Evolutionary conservation across 306 rosid genomes (phyloP).

Genomic region (Dalbergia cochinchinensis): DNA sequence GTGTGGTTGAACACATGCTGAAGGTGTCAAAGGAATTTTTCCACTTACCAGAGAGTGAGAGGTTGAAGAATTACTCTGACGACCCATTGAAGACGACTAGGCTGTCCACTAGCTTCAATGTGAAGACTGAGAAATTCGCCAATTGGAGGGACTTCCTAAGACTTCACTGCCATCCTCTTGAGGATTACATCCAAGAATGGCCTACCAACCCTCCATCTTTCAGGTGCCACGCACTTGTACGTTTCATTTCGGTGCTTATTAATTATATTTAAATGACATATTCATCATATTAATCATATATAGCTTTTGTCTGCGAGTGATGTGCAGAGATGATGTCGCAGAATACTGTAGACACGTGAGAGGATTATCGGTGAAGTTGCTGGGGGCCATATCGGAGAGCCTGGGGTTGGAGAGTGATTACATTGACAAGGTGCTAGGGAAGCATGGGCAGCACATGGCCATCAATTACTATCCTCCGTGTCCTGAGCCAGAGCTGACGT

Average conservation of each 20-base stretch:
- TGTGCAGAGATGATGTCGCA: conserved; percentile 64
- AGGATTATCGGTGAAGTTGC: conserved; percentile 54
- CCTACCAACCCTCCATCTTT: conserved; percentile 77
- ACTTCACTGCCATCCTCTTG: conserved; percentile 81
- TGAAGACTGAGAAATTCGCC: conserved; percentile 67
- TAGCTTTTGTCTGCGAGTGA: too few species aligned
- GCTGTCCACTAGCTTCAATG: conserved; percentile 86
- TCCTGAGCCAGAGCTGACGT: conserved; percentile 88
- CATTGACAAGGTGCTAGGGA: conserved; percentile 61
- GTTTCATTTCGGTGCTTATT: too few species aligned
- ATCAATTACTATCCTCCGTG: conserved; percentile 86
- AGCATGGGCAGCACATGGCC: conserved; percentile 95
- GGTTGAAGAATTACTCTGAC: conserved; percentile 79
- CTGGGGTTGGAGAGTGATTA: conserved; percentile 71
- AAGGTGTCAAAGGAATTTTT: conserved; percentile 67
- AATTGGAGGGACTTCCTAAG: conserved; percentile 93
- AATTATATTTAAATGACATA: too few species aligned
- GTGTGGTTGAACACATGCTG: conserved; percentile 59
- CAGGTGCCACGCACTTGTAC: conserved; percentile 36
- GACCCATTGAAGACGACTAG: conserved; percentile 78
- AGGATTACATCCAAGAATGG: conserved; percentile 75
- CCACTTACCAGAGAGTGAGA: conserved; percentile 69
- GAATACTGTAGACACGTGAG: conserved; percentile 62
- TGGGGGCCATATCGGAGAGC: conserved; percentile 77
- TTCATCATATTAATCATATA: too few species aligned